Conservation (phyloP, 2,329 filamentous ascomycete genomes). For the Colletotrichum sp. region DNA sequence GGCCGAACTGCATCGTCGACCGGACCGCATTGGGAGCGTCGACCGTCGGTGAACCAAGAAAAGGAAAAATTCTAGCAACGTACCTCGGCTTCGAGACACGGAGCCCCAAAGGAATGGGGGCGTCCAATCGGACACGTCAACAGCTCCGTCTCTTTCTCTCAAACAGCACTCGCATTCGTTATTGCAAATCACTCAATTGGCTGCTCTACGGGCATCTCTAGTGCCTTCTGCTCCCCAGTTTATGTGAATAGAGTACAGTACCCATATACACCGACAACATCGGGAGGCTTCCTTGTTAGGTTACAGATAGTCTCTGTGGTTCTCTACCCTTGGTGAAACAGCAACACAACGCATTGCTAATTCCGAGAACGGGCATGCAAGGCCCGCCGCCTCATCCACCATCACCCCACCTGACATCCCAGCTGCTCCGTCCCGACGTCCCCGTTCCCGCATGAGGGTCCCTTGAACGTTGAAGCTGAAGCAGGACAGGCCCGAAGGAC, state of each 20-base stretch:
- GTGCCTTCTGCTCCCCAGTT: background rate
- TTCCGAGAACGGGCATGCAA: background rate
- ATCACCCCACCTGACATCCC: background rate
- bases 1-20: background rate
- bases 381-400: background rate
- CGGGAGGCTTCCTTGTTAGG: background rate
- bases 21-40: conserved; percentile 1
- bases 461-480: background rate
- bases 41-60: background rate
- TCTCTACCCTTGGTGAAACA: background rate
- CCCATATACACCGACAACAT: background rate
- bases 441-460: background rate
- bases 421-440: background rate
- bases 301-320: background rate
- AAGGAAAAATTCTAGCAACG: background rate
- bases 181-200: background rate
- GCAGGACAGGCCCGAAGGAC: background rate
- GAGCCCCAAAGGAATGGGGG: background rate
- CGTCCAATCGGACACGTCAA: background rate
- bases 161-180: background rate
- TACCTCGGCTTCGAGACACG: background rate
- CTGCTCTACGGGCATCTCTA: background rate
- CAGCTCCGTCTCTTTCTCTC: background rate
- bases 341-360: background rate
- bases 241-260: background rate